Percentiles rank a stretch among this genome's conserved stretches.
phyloP scores from a whole-genome alignment of 2,329 filamentous ascomycete species.

The Aspergillus sp. region DNA sequence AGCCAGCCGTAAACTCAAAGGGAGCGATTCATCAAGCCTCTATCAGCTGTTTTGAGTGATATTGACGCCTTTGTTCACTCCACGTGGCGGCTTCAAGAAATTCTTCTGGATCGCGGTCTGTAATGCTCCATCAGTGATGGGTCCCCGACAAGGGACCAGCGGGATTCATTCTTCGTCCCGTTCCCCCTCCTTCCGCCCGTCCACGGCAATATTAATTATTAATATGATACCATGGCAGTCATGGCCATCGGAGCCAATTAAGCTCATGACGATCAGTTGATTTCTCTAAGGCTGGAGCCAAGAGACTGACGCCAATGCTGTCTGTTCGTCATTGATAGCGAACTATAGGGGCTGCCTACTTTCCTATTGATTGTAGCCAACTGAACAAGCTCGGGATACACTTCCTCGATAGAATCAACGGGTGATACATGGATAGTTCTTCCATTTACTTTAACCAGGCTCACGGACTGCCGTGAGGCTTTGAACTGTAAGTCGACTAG shows the following conservation, averaged over 20 bases:
- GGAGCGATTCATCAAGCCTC: not conserved
- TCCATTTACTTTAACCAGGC: not conserved
- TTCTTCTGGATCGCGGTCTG: not conserved
- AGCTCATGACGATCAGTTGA: not conserved
- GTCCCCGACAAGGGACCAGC: not conserved
- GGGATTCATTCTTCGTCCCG: not conserved
- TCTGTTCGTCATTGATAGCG: not conserved
- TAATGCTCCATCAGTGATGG: constrained; percentile 3
- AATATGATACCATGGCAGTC: not conserved
- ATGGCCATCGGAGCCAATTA: not conserved
- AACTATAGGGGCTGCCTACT: not conserved
- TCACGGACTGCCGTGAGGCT: not conserved
- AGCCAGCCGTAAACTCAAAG: not conserved
- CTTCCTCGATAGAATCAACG: not conserved
- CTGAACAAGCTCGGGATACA: not conserved
- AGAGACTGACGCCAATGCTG: not conserved
- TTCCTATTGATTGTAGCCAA: not conserved
- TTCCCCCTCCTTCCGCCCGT: constrained; percentile 1
- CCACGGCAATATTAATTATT: not conserved
- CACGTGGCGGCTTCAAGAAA: constrained; percentile 6
- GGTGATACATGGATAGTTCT: not conserved
- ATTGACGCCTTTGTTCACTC: not conserved
- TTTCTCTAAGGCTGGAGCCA: not conserved
- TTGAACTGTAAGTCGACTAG: not conserved
- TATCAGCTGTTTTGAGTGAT: not conserved